Percentiles rank a stretch among this genome's conserved stretches.
phyloP scores from a whole-genome alignment of 176 grass and related monocot genomes.

The Zoysia japonica region DNA sequence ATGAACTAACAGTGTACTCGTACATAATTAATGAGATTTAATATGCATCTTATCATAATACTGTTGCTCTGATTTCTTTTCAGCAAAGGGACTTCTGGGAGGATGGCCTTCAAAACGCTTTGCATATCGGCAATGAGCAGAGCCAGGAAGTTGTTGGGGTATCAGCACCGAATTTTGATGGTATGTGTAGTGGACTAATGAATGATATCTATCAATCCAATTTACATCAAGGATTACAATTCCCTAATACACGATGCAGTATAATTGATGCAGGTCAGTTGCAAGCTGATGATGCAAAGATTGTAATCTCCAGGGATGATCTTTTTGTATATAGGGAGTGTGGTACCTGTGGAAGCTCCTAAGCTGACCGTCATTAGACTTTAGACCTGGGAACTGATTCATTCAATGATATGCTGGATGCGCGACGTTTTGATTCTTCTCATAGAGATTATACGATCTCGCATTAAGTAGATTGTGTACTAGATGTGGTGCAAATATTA shows the following conservation, averaged over 20 bases:
- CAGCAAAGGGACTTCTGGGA: constrained; percentile 80
- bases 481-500: constrained; percentile 65
- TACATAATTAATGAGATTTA: background rate
- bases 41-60: constrained; percentile 45
- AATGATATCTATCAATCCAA: constrained; percentile 22
- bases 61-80: constrained; percentile 12
- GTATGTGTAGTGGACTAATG: background rate
- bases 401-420: constrained; percentile 39
- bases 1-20: constrained; percentile 12
- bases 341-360: constrained; percentile 35
- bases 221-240: background rate
- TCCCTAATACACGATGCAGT: background rate
- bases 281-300: constrained; percentile 39
- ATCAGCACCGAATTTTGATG: constrained; percentile 51
- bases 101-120: constrained; percentile 47
- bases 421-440: constrained; percentile 41
- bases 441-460: constrained; percentile 31
- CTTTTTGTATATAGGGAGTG: constrained; percentile 57
- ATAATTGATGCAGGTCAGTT: constrained; percentile 33
- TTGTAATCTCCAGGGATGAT: constrained; percentile 27
- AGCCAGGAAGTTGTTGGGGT: constrained; percentile 38
- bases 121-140: constrained; percentile 49
- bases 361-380: constrained; percentile 47
- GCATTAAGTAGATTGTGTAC: constrained; percentile 36
- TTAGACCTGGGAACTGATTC: constrained; percentile 39